phyloP scores from a whole-genome alignment of 805 yeast species.

The Candida easanensis region DNA sequence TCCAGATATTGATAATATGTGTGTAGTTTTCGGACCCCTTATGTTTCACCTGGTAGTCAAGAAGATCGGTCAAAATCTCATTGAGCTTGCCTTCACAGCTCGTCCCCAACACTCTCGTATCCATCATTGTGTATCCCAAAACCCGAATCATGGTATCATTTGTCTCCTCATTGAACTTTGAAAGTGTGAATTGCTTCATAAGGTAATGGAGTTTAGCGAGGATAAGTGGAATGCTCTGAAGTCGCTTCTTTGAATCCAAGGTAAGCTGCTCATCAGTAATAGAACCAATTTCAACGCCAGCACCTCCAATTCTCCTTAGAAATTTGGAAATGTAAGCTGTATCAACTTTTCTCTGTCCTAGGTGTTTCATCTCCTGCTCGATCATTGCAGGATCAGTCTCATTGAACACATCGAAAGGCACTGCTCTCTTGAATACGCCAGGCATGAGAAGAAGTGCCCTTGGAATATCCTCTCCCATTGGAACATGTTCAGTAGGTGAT shows the following conservation, averaged over 20 bases:
- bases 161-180: neutral
- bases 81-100: neutral
- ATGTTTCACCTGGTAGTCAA: neutral
- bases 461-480: neutral
- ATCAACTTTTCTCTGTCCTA: neutral
- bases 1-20: constrained; percentile 3
- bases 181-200: neutral
- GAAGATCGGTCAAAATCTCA: neutral
- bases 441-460: constrained; percentile 2
- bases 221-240: constrained; percentile 1
- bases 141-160: neutral
- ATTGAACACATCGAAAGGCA: constrained; percentile 2
- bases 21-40: neutral
- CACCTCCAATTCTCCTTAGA: constrained; percentile 3
- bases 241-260: constrained; percentile 1
- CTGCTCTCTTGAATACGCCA: neutral
- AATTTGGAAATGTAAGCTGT: neutral
- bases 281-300: neutral
- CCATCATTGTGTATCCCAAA: constrained; percentile 14
- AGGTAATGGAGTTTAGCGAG: constrained; percentile 9
- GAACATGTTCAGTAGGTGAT: neutral
- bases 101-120: constrained; percentile 5
- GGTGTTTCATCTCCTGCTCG: neutral
- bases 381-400: neutral
- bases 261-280: neutral